Base-by-base conservation (phyloP, 805 yeast genomes). In the Nakazawaea anatomiae region DNA sequence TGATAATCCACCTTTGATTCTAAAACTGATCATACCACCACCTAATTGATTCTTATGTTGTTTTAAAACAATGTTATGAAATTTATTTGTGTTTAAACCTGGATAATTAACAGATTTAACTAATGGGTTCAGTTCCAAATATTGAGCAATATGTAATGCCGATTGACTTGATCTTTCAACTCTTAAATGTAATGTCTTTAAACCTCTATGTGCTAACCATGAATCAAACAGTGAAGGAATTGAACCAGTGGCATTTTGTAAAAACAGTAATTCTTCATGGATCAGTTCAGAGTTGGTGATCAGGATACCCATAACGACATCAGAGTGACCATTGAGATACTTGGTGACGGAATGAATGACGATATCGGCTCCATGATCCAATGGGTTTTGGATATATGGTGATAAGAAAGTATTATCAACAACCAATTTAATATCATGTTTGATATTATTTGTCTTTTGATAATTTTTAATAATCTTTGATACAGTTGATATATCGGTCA, bases 181-280 rank as follows among this genome's bases (percentile, higher is more conserved):
- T 68, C 96, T 80, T 69, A 89, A 74, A 63, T 87, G 94, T 63
- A 88, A 75, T 41, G 96, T 89, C 77, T 87, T 89, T 64, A 89
- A 76, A 64, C 96, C 96, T 67, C 96, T 79, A 76, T 88, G 96
- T 51, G 95, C 91, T 67, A 88, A 82, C 96, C 96, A 89, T 41
- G 89, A 79, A 71, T 89, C 96, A 66, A 89, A 89, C 49, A 96
- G 88, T 25, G 95, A 87, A 57, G 96, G 95, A 56, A 89, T 79
- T 30, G 95, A 89, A 55, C 96, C 96, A 60, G 87, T 74, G 57
- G 96, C 95, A 61, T 88, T 88, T 70, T 89, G 96, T 68, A 88
- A 75, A 74, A 87, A 88, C 54, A 87, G 76, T 69, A 83, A 76
- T 62, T 75, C 73, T 59, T 82, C 82, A 70, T 80, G 80, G 60